Evolutionary conservation across 2,329 filamentous ascomycete species (phyloP), one percentile per base, ranked within the genome.

Genomic region (Aspergillus costaricaensis): DNA sequence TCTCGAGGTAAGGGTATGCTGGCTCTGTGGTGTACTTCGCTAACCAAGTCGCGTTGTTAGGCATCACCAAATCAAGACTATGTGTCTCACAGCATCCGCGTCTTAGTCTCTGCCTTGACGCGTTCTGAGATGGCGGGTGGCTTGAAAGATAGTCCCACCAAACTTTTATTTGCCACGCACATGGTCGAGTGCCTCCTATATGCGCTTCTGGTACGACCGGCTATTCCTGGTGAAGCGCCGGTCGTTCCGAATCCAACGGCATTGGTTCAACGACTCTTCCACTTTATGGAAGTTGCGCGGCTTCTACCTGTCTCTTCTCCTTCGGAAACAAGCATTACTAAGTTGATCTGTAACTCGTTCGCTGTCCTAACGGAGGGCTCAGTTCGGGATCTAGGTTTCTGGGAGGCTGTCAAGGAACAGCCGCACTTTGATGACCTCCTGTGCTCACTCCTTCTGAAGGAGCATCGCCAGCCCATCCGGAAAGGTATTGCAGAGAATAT

Each of bases 101-200:
- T 89, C 27, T 75, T 90, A 21, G 82, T 88, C 32, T 77, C 82
- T 17, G 87, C 87, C 6, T 81, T 91, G 53, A 85, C 83, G 12
- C 83, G 88, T 60, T 76, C 81, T 23, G 78, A 83, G 19, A 77
- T 89, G 62, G 75, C 84, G 14, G 78, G 80, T 8, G 74, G 72
- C 43, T 79, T 81, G 59, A 71, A 74, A 9, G 79, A 75, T 51
- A 77, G 77, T 55, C 73, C 77, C 39, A 70, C 85, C 51, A 82
- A 79, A 62, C 77, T 83, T 27, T 73, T 78, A 27, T 80, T 89
- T 57, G 80, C 81, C 10, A 77, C 80, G 43, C 79, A 81, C 58
- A 76, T 89, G n/a, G 76, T 89, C 21, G 82, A 86, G 57, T 83
- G 81, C 62, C 79, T 89, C 51, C 73, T 84, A 15, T 71, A 80